Base-by-base conservation (phyloP, 495 filamentous ascomycete genomes). In the Halenospora varia region DNA sequence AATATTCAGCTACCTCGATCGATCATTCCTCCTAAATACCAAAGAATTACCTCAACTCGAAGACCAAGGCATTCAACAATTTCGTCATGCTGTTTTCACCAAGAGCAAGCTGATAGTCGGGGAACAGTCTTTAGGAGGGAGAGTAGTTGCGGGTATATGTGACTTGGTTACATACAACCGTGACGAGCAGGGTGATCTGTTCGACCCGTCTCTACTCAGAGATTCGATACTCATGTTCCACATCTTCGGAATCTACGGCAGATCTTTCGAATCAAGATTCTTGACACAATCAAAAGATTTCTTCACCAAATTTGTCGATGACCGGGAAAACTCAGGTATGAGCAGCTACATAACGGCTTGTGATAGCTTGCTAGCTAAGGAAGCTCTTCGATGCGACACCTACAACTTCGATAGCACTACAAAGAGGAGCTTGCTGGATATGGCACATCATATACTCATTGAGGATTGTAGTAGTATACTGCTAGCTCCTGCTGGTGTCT, bases 1-100 rank as follows among this genome's bases (percentile, higher is more conserved):
- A 57, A 86, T 96, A 25, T 97, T 96, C 74, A 92, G 88, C 66
- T 97, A 92, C 61, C 77, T 98, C 53, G 93, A 98, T 65, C 84
- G 94, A 56, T 89, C 90, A 3, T 96, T 89, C 67, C 80, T 98
- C 19, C 74, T 96, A 0, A 83, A 85, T 26, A 81, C 80, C 39
- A 84, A 77, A 61, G 61, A 75, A 41, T 62, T 65, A n/a, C 75
- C 73, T 56, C 69, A 72, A 48, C 71, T 88, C 13, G 77, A 83
- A 60, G 83, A 84, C 61, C 73, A 82, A 68, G 74, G 73, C 18
- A 79, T 82, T 50, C 62, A 61, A 62, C 79, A 63, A 76, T 95
- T 74, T 73, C 78, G 66, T 71, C 80, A 67, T 78, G 84, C 77
- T 71, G 82, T 62, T 55, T 89, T 71, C 68, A 73, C 54, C 77